Percentiles rank a stretch among this genome's conserved stretches.
Evolutionary conservation across 352 stramenopile genomes (phyloP).

Genomic region (Phytophthora tubulina): DNA sequence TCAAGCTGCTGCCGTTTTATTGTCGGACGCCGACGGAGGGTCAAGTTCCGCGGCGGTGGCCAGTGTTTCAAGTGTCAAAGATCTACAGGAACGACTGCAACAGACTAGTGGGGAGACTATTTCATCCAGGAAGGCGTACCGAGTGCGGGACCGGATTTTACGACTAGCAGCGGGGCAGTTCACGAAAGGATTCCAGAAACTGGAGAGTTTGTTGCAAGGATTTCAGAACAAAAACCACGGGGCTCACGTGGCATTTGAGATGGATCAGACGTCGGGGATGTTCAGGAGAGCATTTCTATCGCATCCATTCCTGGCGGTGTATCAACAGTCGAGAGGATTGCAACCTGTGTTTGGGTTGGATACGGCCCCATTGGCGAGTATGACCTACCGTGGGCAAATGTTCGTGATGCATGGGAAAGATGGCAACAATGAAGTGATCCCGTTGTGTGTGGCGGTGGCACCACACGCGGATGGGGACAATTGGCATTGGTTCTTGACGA

Average conservation of each 20-base stretch:
- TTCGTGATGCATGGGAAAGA: slow-evolving; percentile 45
- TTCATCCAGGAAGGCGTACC: slow-evolving; percentile 44
- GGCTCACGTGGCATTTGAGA: slow-evolving; percentile 41
- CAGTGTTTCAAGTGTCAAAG: slow-evolving; percentile 41
- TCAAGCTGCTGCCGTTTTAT: slow-evolving; percentile 38
- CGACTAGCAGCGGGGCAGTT: slow-evolving; percentile 41
- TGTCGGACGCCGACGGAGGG: slow-evolving; percentile 9
- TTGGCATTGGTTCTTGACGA: slow-evolving; percentile 44
- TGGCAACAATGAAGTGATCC: slow-evolving; percentile 40
- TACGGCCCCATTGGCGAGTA: slow-evolving; percentile 38
- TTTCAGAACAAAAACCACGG: slow-evolving; percentile 44
- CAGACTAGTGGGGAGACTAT: slow-evolving; percentile 44
- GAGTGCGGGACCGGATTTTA: slow-evolving; percentile 44
- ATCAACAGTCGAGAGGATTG: slow-evolving; percentile 35
- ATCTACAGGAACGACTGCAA: slow-evolving; percentile 36
- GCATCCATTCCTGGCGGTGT: slow-evolving; percentile 36
- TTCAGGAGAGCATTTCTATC: slow-evolving; percentile 42
- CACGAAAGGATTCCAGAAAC: slow-evolving; percentile 42
- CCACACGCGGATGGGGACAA: slow-evolving; percentile 35
- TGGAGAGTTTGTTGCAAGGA: slow-evolving; percentile 41
- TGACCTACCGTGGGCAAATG: slow-evolving; percentile 45
- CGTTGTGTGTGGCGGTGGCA: slow-evolving; percentile 38
- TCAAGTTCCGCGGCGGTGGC: slow-evolving; percentile 23
- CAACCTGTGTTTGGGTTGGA: slow-evolving; percentile 42
- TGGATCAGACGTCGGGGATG: slow-evolving; percentile 20